phyloP scores from a whole-genome alignment of 495 filamentous ascomycete genomes.

The Neurospora sp. region DNA sequence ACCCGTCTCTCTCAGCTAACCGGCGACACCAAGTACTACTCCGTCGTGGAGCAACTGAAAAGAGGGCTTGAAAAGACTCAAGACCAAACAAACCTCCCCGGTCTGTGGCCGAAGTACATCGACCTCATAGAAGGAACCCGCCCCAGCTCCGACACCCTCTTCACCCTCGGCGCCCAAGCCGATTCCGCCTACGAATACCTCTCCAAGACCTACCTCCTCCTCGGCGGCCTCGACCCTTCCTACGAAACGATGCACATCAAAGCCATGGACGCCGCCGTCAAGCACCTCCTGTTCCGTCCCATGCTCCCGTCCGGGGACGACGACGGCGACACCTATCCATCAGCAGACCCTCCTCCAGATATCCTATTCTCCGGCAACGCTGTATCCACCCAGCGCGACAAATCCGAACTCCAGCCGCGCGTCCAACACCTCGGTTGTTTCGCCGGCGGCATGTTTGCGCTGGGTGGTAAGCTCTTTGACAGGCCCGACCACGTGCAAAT shows the following conservation, averaged over 20 bases:
- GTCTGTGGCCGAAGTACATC: slow-evolving; percentile 69
- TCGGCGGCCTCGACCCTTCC: slow-evolving; percentile 27
- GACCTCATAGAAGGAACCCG: slow-evolving; percentile 35
- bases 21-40: slow-evolving; percentile 69
- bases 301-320: slow-evolving; percentile 37
- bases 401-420: slow-evolving; percentile 23
- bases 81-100: slow-evolving; percentile 55
- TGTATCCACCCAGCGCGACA: slow-evolving; percentile 9
- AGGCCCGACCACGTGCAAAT: slow-evolving; percentile 62
- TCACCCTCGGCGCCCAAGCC: slow-evolving; percentile 58
- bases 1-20: slow-evolving; percentile 78
- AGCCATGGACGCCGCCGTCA: slow-evolving; percentile 51
- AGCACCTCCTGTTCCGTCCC: slow-evolving; percentile 61
- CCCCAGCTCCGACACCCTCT: slow-evolving; percentile 28
- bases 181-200: slow-evolving; percentile 89
- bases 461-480: slow-evolving; percentile 69
- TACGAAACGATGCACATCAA: slow-evolving; percentile 36
- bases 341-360: slow-evolving; percentile 32
- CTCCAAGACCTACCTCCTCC: slow-evolving; percentile 51
- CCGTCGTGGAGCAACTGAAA: slow-evolving; percentile 70
- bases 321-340: neutral
- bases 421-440: slow-evolving; percentile 58
- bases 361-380: slow-evolving; percentile 54
- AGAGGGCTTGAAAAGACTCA: slow-evolving; percentile 62
- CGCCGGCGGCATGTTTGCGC: slow-evolving; percentile 80